phyloP scores from a whole-genome alignment of 2,329 filamentous ascomycete species.

The Phyllosticta paracitricarpa region DNA sequence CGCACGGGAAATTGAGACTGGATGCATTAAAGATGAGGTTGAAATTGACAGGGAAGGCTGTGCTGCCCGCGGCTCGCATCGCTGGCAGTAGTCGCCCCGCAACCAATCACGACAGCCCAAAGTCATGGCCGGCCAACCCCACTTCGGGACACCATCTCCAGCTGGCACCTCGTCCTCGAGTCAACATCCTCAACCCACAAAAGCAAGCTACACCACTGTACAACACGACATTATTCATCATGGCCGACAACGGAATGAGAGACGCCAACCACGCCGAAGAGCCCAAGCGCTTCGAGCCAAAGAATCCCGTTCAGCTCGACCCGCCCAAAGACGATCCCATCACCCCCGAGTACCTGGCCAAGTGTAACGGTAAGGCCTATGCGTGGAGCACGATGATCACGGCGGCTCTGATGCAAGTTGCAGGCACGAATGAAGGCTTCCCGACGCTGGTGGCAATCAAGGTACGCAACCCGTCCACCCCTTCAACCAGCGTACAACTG shows the following conservation, averaged over 20 bases:
- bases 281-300: constrained; percentile 62
- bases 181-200: neutral
- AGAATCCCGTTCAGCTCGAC: constrained; percentile 61
- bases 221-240: neutral
- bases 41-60: neutral
- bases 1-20: too few relatives aligned
- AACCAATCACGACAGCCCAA: neutral
- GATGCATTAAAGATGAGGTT: neutral
- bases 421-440: constrained; percentile 54
- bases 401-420: neutral
- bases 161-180: neutral
- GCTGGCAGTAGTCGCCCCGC: neutral
- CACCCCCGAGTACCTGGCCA: constrained; percentile 64
- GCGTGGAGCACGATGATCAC: neutral
- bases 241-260: constrained; percentile 5
- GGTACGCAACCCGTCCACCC: constrained; percentile 18
- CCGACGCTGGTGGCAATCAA: constrained; percentile 54
- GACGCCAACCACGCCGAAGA: constrained; percentile 20
- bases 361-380: constrained; percentile 65
- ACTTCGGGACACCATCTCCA: neutral
- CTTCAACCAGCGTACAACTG: neutral
- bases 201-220: neutral
- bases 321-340: constrained; percentile 86
- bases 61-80: neutral
- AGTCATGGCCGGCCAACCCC: neutral